phyloP scores from a whole-genome alignment of 108 stramenopile genomes.

The Pseudonitzschia delicatissima region DNA sequence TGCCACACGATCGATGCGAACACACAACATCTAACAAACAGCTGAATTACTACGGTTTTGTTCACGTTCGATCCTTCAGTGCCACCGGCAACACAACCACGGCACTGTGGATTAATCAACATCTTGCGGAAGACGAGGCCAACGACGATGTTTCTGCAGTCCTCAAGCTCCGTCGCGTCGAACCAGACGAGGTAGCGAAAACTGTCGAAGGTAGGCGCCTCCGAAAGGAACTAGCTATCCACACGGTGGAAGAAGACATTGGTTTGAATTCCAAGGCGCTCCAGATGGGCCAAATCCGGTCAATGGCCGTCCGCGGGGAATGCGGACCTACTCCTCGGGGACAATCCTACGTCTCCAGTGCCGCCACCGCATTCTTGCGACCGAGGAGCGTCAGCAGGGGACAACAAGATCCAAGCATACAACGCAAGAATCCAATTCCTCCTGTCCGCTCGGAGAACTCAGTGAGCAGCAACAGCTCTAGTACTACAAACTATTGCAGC shows the following conservation, averaged over 20 bases:
- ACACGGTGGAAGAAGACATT: slow-evolving; percentile 74
- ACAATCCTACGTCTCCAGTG: too few species aligned
- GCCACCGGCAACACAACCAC: slow-evolving; percentile 62
- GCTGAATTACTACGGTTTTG: slow-evolving; percentile 86
- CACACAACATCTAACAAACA: too few species aligned
- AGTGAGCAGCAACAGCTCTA: too few species aligned
- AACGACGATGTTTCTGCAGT: slow-evolving; percentile 64
- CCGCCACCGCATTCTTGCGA: too few species aligned
- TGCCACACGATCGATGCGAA: too few species aligned
- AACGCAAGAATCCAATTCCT: too few species aligned
- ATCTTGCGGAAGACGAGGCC: slow-evolving; percentile 51
- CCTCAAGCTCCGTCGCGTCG: slow-evolving; percentile 69
- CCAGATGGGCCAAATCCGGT: slow-evolving; percentile 53
- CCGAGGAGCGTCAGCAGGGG: too few species aligned
- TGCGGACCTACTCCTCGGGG: too few species aligned
- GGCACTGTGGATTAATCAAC: slow-evolving; percentile 85
- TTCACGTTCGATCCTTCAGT: slow-evolving; percentile 73
- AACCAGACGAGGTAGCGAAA: slow-evolving; percentile 68
- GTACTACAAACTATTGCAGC: not conserved
- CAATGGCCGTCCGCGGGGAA: slow-evolving; percentile 36
- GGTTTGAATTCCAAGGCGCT: slow-evolving; percentile 47
- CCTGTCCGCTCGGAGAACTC: too few species aligned
- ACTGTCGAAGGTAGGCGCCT: slow-evolving; percentile 75
- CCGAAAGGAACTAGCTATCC: slow-evolving; percentile 66
- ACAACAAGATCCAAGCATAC: too few species aligned